Base-by-base conservation (phyloP, 371 early-diverging fungal species). In the Paraphysoderma sedebokerense region DNA sequence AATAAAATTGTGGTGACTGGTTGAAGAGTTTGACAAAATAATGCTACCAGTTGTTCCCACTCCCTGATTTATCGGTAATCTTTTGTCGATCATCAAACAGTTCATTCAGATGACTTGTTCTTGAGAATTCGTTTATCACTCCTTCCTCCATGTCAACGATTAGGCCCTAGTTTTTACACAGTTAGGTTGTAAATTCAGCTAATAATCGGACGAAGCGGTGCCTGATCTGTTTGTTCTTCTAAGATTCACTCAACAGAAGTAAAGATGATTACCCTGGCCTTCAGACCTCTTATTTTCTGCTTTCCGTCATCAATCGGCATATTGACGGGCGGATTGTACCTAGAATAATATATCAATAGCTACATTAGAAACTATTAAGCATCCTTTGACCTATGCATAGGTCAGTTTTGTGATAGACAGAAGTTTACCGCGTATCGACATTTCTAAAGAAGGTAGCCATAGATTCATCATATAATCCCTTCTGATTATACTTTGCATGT, bases 81-180 rank as follows among this genome's bases (percentile, higher is more conserved):
- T 74, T 72, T 37, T 57, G n/a, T 1, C 37, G 40, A 2, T 6
- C 2, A 23, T 54, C 61, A 50, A 74, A 74, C 1, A 74, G 54
- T 24, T 62, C 51, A 19, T 53, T 29, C 19, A 66, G 42, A n/a
- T 34, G 48, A n/a, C 20, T 55, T n/a, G 51, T 55, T 6, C 40
- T 27, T 6, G 30, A 27, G 29, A 66, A 63, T 38, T 62, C 59
- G 31, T 47, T 46, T 8, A 74, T 46, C 19, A 74, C 75, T 11
- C 61, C 61, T 37, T 60, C 63, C 52, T 74, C 75, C 75, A 74
- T 73, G 51, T 74, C 75, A 22, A 74, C 47, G 53, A 73, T 22
- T 19, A 74, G 51, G 3, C 57, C 56, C 59, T 54, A 34, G 7
- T 7, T 11, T 7, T 31, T 46, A 8, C 9, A 46, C 48, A 48